A percentile compares a stretch with the other conserved stretches of the same genome.
Evolutionary conservation across 768 basidiomycete genomes (phyloP).

Genomic region (Pleurotus salmoneostramineus): DNA sequence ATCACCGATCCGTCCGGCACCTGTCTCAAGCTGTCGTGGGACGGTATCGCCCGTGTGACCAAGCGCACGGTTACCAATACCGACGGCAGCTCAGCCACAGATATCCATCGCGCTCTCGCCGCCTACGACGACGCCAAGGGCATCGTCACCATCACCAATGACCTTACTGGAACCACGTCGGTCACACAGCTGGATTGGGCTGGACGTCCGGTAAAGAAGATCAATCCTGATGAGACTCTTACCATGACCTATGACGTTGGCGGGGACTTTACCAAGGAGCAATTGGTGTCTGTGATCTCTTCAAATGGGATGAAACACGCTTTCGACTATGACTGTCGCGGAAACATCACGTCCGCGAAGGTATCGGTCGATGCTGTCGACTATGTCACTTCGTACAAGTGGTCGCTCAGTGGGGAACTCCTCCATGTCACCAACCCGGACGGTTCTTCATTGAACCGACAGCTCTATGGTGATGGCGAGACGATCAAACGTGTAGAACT

Average conservation of each 20-base stretch:
- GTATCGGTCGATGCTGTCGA: background rate
- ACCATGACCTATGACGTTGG: background rate
- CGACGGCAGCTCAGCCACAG: background rate
- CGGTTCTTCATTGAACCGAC: background rate
- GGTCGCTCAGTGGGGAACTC: slow-evolving; percentile 3
- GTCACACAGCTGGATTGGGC: slow-evolving; percentile 1
- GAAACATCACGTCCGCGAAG: background rate
- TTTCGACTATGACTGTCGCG: slow-evolving; percentile 1
- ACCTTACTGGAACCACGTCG: background rate
- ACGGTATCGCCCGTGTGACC: slow-evolving; percentile 5
- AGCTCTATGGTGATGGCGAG: slow-evolving; percentile 1
- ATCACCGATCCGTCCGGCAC: slow-evolving; percentile 7
- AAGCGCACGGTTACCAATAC: background rate
- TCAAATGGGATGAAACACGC: background rate
- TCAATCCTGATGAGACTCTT: background rate
- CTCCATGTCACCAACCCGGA: slow-evolving; percentile 1
- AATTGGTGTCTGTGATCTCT: background rate
- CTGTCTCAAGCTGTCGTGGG: slow-evolving; percentile 7
- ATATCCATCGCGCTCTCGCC: background rate
- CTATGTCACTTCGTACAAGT: background rate
- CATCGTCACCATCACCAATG: background rate
- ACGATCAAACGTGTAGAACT: background rate
- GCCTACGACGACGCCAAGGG: background rate
- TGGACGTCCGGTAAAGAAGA: background rate
- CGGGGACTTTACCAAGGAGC: background rate